Base-by-base conservation (phyloP, 2,329 filamentous ascomycete species). In the Stachybotrys elegans region DNA sequence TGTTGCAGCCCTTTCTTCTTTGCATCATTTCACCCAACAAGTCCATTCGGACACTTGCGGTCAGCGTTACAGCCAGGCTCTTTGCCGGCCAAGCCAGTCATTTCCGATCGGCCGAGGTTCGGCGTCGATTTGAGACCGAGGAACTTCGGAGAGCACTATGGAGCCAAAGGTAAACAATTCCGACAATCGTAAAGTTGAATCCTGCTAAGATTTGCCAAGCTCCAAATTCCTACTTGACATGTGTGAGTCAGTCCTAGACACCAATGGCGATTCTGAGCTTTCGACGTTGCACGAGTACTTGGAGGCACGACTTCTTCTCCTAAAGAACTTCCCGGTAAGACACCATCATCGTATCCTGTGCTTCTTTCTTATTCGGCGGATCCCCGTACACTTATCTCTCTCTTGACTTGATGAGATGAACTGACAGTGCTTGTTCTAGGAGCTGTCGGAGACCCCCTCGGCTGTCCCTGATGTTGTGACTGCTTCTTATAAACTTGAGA, bases 401-500 rank as follows among this genome's bases (percentile, higher is more conserved):
- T 32, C 29, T n/a, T 16, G 11, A n/a, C 14, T 16, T 32, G 12
- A 32, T 32, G 5, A 32, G 29, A 13, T 12, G 6, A 29, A 9
- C 9, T 29, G n/a, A 29, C 25, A 29, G 9, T 29, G 9, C 25
- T 29, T 29, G 25, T 3, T 21, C 6, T 12, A 83, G 75, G 78
- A 80, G 47, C 58, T 84, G 27, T 70, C 71, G 12, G 70, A 76
- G 36, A 58, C 80, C 8, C 65, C 74, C 2, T 71, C 73, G 35
- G 79, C 81, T 35, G 67, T 79, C 17, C 62, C 72, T 1, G 77
- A 84, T 51, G 69, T 79, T 23, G 69, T 69, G 20, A 66, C 68
- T 14, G 71, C 76, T 13, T 72, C 71, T 5, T 73, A 71, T 6
- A 79, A 74, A 51, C 66, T 82, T 5, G 83, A 86, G 61, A 83